These are phyloP conservation scores for Gynochthodes officinalis DNA, from an alignment of 257 asterid species.

Conservation along the genomic window DNA sequence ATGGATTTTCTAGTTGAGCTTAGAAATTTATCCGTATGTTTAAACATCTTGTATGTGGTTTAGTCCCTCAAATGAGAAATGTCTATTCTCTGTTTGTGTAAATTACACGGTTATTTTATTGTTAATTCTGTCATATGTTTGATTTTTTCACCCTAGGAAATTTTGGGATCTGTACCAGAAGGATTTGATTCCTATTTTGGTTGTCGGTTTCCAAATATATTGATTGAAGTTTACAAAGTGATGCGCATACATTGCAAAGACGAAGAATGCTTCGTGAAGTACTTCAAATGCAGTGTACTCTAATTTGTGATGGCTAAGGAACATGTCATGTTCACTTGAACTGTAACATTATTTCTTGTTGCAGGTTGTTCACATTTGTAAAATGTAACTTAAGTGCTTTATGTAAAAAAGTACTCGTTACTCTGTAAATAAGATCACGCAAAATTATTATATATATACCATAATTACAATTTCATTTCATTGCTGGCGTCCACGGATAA, in stretches of 20 bases:
- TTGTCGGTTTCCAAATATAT: slow-evolving; percentile 68
- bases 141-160: slow-evolving; percentile 46
- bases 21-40: background rate
- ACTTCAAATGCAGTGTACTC: slow-evolving; percentile 40
- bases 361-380: slow-evolving; percentile 2
- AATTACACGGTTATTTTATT: background rate
- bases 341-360: background rate
- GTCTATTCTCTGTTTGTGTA: background rate
- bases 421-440: background rate
- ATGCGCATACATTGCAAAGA: slow-evolving; percentile 45
- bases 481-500: background rate
- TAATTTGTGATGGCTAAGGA: slow-evolving; percentile 11
- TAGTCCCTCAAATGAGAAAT: no score
- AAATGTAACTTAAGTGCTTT: background rate
- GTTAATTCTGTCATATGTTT: slow-evolving; percentile 5
- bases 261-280: slow-evolving; percentile 66
- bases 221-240: slow-evolving; percentile 79
- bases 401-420: background rate
- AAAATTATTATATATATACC: background rate
- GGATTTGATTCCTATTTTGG: slow-evolving; percentile 79
- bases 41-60: no score
- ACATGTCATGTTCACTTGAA: background rate
- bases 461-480: background rate
- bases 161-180: slow-evolving; percentile 78
- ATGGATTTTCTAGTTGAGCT: background rate